Base-by-base conservation (phyloP, 805 yeast genomes). In the Wickerhamomyces alni region DNA sequence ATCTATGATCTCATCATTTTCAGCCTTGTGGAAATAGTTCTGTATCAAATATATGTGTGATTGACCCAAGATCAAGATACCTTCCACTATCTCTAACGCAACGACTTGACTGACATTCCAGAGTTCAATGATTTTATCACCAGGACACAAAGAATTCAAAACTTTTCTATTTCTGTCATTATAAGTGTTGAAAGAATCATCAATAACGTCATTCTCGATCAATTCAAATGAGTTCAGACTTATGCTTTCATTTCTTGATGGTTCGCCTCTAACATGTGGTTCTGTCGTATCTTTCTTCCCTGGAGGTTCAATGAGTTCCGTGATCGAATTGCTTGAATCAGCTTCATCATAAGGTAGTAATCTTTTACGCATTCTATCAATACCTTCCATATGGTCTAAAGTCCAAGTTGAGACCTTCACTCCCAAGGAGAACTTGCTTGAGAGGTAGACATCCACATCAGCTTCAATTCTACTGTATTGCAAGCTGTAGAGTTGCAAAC, bases 91-190 rank as follows among this genome's bases (percentile, higher is more conserved):
- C 24, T 80, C 85, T n/a, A 87, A 62, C 0, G 95, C 96, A 41
- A 81, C 63, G 17, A 88, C 75, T 36, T 79, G 77, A 39, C 89
- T 77, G 1, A 84, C 78, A 55, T 87, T 87, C 80, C 86, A 80
- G 15, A 87, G 61, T 12, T 75, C 75, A n/a, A 66, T 71, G 18
- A 88, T 84, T 34, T 70, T 71, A 55, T 87, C 96, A 13, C 84
- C 84, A 37, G 76, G 71, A 48, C 65, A 78, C 39, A 87, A 62
- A 49, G 85, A 74, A 42, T 89, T 70, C 17, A 87, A 61, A 1
- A 87, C 82, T 51, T 81, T 82, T 40, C 95, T 63, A 55, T 87
- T 85, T 50, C 77, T 77, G 55, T 86, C 94, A 45, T 79, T 82
- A 38, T 70, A 69, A 4, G 55, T 52, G 22, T 45, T 47, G 28